Conservation (phyloP, 2,329 filamentous ascomycete genomes). For the Fusarium sp. region DNA sequence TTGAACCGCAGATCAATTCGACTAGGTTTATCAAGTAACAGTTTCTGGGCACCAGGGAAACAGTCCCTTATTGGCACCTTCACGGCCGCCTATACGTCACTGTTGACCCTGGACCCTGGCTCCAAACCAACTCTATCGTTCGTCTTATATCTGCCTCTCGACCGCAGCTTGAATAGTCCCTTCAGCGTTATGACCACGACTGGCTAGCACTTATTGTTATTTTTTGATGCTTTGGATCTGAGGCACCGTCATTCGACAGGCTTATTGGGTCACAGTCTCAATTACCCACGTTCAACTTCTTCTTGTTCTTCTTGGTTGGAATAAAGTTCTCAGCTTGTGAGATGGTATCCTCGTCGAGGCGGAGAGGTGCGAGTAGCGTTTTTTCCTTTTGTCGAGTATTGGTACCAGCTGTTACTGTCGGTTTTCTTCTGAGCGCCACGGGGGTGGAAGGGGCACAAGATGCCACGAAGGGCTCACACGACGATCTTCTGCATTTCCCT, state of each 20-base stretch:
- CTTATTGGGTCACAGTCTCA: neutral
- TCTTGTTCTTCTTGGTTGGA: neutral
- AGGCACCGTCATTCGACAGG: neutral
- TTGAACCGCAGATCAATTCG: conserved; percentile 25
- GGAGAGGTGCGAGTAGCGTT: conserved; percentile 19
- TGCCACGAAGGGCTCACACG: conserved; percentile 38
- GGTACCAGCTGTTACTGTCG: conserved; percentile 32
- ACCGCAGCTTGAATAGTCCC: conserved; percentile 13
- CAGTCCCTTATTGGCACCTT: conserved; percentile 15
- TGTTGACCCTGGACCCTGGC: conserved; percentile 15
- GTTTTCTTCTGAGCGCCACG: conserved; percentile 29
- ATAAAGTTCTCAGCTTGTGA: neutral
- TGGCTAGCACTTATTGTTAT: conserved; percentile 8
- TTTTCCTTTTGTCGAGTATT: conserved; percentile 37
- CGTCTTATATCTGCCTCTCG: conserved; percentile 16
- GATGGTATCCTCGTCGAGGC: conserved; percentile 27
- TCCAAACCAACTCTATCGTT: conserved; percentile 3
- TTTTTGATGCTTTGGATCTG: conserved; percentile 10
- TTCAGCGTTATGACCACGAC: conserved; percentile 13
- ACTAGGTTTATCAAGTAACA: conserved; percentile 35
- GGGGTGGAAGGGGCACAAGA: conserved; percentile 20
- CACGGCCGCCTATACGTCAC: conserved; percentile 28
- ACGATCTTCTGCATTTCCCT: conserved; percentile 40
- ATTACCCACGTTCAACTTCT: neutral
- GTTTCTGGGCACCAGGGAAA: conserved; percentile 17